A percentile compares a stretch with the other conserved stretches of the same genome.
Conservation (phyloP, 495 filamentous ascomycete genomes). For the Hypoxylon intermedium region DNA sequence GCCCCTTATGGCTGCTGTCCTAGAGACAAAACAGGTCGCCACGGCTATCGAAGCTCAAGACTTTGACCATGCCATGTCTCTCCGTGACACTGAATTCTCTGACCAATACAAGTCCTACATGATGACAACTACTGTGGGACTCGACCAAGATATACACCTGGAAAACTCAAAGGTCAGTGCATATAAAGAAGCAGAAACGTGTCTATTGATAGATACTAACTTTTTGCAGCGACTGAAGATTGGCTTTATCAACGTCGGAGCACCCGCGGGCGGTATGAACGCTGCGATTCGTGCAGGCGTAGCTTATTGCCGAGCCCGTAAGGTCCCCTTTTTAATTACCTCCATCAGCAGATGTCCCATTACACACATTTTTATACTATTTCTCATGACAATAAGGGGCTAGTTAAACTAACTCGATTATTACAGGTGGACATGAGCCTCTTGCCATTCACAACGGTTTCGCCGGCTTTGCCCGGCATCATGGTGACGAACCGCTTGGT, state of each 20-base stretch:
- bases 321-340: background rate
- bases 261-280: slow-evolving; percentile 99
- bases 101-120: slow-evolving; percentile 90
- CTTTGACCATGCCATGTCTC: slow-evolving; percentile 82
- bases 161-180: slow-evolving; percentile 73
- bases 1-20: slow-evolving; percentile 86
- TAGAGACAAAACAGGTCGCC: slow-evolving; percentile 81
- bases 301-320: slow-evolving; percentile 89
- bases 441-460: slow-evolving; percentile 97
- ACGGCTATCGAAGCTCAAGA: slow-evolving; percentile 79
- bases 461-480: slow-evolving; percentile 90
- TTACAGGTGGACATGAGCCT: slow-evolving; percentile 74
- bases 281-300: slow-evolving; percentile 93
- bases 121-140: slow-evolving; percentile 74
- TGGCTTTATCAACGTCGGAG: slow-evolving; percentile 95
- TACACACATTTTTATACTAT: background rate
- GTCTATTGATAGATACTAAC: slow-evolving; percentile 30
- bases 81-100: slow-evolving; percentile 91
- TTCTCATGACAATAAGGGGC: background rate
- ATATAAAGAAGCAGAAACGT: background rate
- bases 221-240: slow-evolving; percentile 79
- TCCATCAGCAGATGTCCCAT: background rate
- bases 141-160: slow-evolving; percentile 57
- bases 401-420: slow-evolving; percentile 6
- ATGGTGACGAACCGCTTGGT: slow-evolving; percentile 78